Percentiles rank a stretch among this genome's conserved stretches.
Conservation (phyloP, 1,284 basidiomycete species). For the Pisolithus thermaeus region DNA sequence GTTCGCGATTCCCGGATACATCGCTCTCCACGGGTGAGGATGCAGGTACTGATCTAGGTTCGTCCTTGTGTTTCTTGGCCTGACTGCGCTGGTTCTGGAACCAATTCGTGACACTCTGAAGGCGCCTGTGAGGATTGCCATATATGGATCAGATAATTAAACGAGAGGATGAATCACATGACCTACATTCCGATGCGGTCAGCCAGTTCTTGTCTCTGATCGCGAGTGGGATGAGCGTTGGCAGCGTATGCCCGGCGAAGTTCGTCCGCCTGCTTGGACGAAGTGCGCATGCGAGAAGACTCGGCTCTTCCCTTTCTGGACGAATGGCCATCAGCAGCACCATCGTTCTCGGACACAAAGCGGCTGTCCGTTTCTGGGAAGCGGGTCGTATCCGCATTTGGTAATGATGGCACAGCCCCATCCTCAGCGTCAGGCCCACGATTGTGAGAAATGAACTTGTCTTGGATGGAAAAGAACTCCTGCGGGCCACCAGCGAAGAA, state of each 20-base stretch:
- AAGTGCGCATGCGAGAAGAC: conserved; percentile 48
- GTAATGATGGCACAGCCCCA: conserved; percentile 24
- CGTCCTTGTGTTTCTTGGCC: conserved; percentile 58
- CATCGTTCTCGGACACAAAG: conserved; percentile 34
- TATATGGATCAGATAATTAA: conserved; percentile 15
- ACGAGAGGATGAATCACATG: conserved; percentile 1
- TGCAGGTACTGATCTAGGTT: conserved; percentile 29
- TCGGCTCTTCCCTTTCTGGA: conserved; percentile 28
- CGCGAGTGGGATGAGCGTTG: conserved; percentile 60
- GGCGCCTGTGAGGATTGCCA: conserved; percentile 44
- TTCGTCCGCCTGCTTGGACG: conserved; percentile 58
- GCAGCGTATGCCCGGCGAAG: conserved; percentile 55
- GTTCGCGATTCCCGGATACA: conserved; percentile 15
- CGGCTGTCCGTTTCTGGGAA: conserved; percentile 27
- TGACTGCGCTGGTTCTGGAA: conserved; percentile 78
- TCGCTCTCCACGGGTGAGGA: conserved; percentile 17
- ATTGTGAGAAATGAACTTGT: conserved; percentile 31
- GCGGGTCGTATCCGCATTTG: conserved; percentile 25
- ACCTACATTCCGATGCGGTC: conserved; percentile 68
- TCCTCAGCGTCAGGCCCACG: conserved; percentile 25
- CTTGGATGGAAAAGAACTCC: conserved; percentile 23
- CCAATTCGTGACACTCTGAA: conserved; percentile 76
- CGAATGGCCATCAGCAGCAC: conserved; percentile 14
- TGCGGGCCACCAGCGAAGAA: conserved; percentile 30
- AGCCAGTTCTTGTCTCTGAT: conserved; percentile 58